Percentiles rank a stretch among this genome's conserved stretches.
Conservation (phyloP, 371 early-diverging fungal species). For the Parasitella parasitica region DNA sequence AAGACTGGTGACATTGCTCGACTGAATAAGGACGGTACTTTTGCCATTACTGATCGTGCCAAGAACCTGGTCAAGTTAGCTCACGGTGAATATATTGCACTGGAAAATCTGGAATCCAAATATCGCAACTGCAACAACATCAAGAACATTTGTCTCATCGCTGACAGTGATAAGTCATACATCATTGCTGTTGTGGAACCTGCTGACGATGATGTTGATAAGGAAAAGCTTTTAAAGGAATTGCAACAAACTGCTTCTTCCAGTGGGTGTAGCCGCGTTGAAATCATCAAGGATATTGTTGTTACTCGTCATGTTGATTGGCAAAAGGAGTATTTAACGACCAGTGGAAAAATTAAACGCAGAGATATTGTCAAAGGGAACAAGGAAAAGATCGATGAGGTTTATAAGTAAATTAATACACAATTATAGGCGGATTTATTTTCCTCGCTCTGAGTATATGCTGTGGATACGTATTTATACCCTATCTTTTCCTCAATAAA, state of each 20-base stretch:
- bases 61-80: slow-evolving; percentile 88
- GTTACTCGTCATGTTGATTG: slow-evolving; percentile 49
- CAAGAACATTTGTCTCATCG: slow-evolving; percentile 81
- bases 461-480: background rate
- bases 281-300: slow-evolving; percentile 49
- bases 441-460: background rate
- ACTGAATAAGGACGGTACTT: slow-evolving; percentile 70
- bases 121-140: slow-evolving; percentile 71
- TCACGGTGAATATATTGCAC: slow-evolving; percentile 95
- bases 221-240: slow-evolving; percentile 42
- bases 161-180: slow-evolving; percentile 64
- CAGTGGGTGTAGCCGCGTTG: slow-evolving; percentile 48
- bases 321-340: slow-evolving; percentile 53
- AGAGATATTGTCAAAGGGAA: slow-evolving; percentile 51
- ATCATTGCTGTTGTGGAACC: slow-evolving; percentile 75
- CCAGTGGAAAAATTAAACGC: slow-evolving; percentile 61
- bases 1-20: slow-evolving; percentile 95
- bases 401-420: slow-evolving; percentile 29
- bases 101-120: slow-evolving; percentile 91
- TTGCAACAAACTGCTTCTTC: slow-evolving; percentile 47
- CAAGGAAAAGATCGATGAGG: slow-evolving; percentile 49
- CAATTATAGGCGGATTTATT: background rate
- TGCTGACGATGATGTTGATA: slow-evolving; percentile 33
- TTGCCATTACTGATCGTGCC: slow-evolving; percentile 76
- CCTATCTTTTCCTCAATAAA: background rate